phyloP scores from a whole-genome alignment of 495 filamentous ascomycete species.

The Podospora fimiseda region DNA sequence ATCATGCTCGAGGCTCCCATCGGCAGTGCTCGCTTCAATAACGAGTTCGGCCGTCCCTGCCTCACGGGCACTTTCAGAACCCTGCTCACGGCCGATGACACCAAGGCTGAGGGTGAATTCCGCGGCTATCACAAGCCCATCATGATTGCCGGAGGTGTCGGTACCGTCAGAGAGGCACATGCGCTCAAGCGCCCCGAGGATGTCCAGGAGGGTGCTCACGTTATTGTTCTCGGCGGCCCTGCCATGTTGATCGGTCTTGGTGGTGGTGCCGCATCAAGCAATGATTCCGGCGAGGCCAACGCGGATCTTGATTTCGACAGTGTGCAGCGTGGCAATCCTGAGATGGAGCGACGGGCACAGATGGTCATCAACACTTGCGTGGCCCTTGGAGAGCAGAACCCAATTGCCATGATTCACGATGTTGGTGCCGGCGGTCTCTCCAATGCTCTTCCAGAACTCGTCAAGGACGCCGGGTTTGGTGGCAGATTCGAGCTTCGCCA shows the following conservation, averaged over 20 bases:
- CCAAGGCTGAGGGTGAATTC: constrained; percentile 49
- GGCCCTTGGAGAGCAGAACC: constrained; percentile 72
- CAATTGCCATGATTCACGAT: constrained; percentile 94
- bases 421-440: constrained; percentile 93
- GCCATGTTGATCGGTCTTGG: constrained; percentile 97
- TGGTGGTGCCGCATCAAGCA: constrained; percentile 89
- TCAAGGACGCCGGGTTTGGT: constrained; percentile 83
- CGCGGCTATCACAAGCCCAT: constrained; percentile 97
- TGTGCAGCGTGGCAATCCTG: constrained; percentile 90
- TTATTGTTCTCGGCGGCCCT: constrained; percentile 89
- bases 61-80: constrained; percentile 88
- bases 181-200: constrained; percentile 72
- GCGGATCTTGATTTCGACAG: constrained; percentile 92
- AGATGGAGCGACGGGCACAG: constrained; percentile 90
- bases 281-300: constrained; percentile 78
- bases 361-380: constrained; percentile 94
- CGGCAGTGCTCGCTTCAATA: constrained; percentile 91
- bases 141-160: constrained; percentile 95
- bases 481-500: constrained; percentile 88
- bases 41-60: constrained; percentile 93
- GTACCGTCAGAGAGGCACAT: constrained; percentile 90
- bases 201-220: constrained; percentile 74
- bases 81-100: constrained; percentile 56
- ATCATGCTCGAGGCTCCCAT: constrained; percentile 98
- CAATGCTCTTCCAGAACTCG: constrained; percentile 81